Base-by-base conservation (phyloP, 2,329 filamentous ascomycete species). In the Sclerotinia subarctica region DNA sequence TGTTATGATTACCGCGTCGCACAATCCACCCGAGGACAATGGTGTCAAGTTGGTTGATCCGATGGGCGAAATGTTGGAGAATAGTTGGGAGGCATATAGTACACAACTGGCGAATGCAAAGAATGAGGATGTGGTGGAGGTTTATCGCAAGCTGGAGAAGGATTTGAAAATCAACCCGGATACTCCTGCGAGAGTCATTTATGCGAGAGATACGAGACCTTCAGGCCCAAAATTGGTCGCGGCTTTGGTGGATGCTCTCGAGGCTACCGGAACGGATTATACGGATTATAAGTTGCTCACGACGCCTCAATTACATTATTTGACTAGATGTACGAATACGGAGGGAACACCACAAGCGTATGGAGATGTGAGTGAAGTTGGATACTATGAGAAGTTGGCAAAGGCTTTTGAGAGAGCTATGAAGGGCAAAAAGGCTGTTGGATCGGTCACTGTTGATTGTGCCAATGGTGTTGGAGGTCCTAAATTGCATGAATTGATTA, bases 301-400 rank as follows among this genome's bases (percentile, higher is more conserved):
- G 17, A 99, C 95, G 4, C 95, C 95, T n/a, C 95, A 98, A 81
- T 86, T 99, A 69, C 95, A 99, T 82, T 99, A 99, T 81, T 85
- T 98, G 72, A 94, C 94, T 44, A 92, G 95, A 72, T 96, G 94
- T 79, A 87, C 93, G 81, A 99, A 99, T 82, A 98, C 94, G 0
- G 86, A 95, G 75, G 92, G 91, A 70, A 96, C 92, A 2, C 89
- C 91, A 67, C 89, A 93, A 74, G 87, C 93, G 24, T 99, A 98
- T 77, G 95, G 95, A 68, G 88, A 93, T 77, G 87, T 93, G 65
- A 96, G 91, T 70, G 94, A 98, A 82, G 84, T 88, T 69, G 95
- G 95, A 47, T 99, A 99, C 82, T 98, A 98, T 80, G 87, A 95
- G 81, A 99, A 99, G 83, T 86, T 97, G 66, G 86, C 88, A 52